Evolutionary conservation across 805 yeast genomes (phyloP).

Genomic region (Ogataea paradorogensis): DNA sequence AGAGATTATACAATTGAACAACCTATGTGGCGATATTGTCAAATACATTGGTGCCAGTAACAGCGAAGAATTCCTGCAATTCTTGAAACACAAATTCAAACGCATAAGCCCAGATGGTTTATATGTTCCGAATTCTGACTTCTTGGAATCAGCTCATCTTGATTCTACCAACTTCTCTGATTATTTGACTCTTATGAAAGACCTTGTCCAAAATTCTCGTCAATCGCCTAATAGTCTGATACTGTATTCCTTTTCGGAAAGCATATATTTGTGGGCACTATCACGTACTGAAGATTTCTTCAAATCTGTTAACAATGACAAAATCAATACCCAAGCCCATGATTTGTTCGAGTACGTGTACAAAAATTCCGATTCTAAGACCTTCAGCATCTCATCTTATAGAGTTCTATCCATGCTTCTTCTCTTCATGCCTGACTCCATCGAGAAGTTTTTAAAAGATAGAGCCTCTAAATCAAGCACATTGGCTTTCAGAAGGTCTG

Average conservation of each 20-base stretch:
- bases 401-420: constrained; percentile 35
- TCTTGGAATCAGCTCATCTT: constrained; percentile 42
- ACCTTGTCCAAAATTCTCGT: constrained; percentile 36
- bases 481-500: constrained; percentile 24
- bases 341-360: constrained; percentile 36
- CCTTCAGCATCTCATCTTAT: constrained; percentile 29
- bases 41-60: constrained; percentile 51
- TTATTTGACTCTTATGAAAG: constrained; percentile 40
- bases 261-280: constrained; percentile 48
- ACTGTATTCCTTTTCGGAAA: constrained; percentile 43
- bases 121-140: constrained; percentile 43
- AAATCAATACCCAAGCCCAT: constrained; percentile 29
- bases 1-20: constrained; percentile 31
- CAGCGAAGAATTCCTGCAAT: constrained; percentile 40
- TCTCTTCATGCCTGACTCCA: constrained; percentile 32
- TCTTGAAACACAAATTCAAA: constrained; percentile 30
- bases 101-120: constrained; percentile 34
- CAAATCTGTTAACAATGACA: constrained; percentile 17
- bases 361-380: constrained; percentile 29
- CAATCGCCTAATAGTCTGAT: constrained; percentile 45
- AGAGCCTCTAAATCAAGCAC: constrained; percentile 22
- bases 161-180: constrained; percentile 35
- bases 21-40: constrained; percentile 38
- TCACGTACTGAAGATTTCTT: constrained; percentile 47
- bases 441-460: constrained; percentile 28